A percentile compares a stretch with the other conserved stretches of the same genome.
These are phyloP conservation scores for Cryomyces antarcticus DNA, from an alignment of 495 filamentous ascomycete genomes.

Conservation along the genomic window DNA sequence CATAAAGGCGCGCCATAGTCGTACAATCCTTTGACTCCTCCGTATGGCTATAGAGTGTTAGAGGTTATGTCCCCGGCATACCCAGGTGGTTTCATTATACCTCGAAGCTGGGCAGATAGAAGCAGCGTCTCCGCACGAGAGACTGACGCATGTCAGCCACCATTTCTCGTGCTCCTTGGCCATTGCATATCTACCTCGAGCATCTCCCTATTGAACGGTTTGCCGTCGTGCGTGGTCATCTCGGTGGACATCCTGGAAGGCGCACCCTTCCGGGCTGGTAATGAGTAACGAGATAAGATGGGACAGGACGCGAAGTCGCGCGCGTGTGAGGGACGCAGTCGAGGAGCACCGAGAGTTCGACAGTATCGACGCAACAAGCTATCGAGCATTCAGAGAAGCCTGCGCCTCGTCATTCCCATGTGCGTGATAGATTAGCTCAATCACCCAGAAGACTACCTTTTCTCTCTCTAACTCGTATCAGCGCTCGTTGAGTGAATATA, in stretches of 20 bases:
- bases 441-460: no score
- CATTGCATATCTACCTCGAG: slow-evolving; percentile 18
- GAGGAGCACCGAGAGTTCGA: no score
- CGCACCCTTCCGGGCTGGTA: not conserved
- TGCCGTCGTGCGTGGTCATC: slow-evolving; percentile 55
- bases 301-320: not conserved
- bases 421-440: no score
- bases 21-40: slow-evolving; percentile 19
- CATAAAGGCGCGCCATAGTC: slow-evolving; percentile 20
- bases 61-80: no score
- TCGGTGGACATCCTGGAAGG: not conserved
- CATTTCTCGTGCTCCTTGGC: slow-evolving; percentile 10
- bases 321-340: not conserved
- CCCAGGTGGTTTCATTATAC: not conserved
- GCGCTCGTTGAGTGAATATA: no score
- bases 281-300: not conserved
- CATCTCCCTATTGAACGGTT: slow-evolving; percentile 59
- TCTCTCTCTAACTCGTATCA: no score
- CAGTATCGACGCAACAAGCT: no score
- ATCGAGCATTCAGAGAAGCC: no score
- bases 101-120: slow-evolving; percentile 82
- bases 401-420: no score
- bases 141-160: slow-evolving; percentile 13
- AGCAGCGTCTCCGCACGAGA: slow-evolving; percentile 68
- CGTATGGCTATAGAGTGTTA: not conserved